These are phyloP conservation scores for Colletotrichum sp. DNA, from an alignment of 2,329 filamentous ascomycete genomes.

Conservation along the genomic window DNA sequence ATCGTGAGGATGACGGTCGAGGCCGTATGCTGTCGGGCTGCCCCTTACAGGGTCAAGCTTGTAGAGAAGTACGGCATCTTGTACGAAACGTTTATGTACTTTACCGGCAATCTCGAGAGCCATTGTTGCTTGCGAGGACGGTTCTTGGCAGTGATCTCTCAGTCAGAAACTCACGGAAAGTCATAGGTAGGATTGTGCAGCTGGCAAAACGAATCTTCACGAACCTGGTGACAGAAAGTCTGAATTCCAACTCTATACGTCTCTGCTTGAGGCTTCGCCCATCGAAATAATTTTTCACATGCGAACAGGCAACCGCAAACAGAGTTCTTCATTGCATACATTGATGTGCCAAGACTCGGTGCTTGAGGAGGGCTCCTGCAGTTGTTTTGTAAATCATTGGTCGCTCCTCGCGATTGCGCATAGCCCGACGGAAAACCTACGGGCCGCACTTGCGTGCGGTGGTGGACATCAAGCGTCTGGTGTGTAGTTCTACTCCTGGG, in stretches of 20 bases:
- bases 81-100: not conserved
- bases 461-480: not conserved
- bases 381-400: not conserved
- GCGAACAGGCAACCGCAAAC: not conserved
- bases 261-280: not conserved
- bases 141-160: not conserved
- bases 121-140: not conserved
- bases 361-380: not conserved
- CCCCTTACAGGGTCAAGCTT: not conserved
- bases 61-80: not conserved
- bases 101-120: not conserved
- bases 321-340: not conserved
- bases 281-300: not conserved
- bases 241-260: not conserved
- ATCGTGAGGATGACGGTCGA: not conserved
- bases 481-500: not conserved
- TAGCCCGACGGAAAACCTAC: not conserved
- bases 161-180: not conserved
- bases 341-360: not conserved
- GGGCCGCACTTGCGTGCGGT: not conserved
- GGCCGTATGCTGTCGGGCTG: not conserved
- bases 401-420: not conserved
- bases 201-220: not conserved
- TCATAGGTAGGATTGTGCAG: not conserved
- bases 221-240: not conserved